phyloP scores from a whole-genome alignment of 2,329 filamentous ascomycete species.

The Talaromyces sp. region DNA sequence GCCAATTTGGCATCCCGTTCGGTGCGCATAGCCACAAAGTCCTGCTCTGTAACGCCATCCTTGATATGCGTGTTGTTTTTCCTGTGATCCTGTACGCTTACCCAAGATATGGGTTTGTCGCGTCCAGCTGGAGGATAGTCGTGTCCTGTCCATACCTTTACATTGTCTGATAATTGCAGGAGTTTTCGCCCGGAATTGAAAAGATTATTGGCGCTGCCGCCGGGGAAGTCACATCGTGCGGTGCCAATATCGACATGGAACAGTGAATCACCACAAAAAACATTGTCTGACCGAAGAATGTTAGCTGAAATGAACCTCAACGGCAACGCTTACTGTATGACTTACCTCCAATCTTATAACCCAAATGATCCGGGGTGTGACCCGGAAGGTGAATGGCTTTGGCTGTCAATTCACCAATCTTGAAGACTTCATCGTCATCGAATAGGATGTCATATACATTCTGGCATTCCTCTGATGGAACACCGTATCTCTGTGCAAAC shows the following conservation, averaged over 20 bases:
- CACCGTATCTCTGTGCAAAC: constrained; percentile 36
- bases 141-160: constrained; percentile 52
- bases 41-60: constrained; percentile 37
- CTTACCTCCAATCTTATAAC: constrained; percentile 52
- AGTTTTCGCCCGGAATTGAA: constrained; percentile 44
- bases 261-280: constrained; percentile 52
- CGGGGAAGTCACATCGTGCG: constrained; percentile 53
- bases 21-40: constrained; percentile 43
- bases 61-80: constrained; percentile 47
- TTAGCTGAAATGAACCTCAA: not conserved
- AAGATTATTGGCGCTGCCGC: constrained; percentile 43
- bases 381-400: constrained; percentile 56
- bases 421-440: constrained; percentile 52
- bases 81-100: constrained; percentile 47
- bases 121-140: constrained; percentile 47
- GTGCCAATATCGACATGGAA: constrained; percentile 51
- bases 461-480: constrained; percentile 22
- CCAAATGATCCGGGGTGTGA: constrained; percentile 59
- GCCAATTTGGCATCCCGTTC: constrained; percentile 43
- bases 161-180: constrained; percentile 39
- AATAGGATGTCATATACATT: constrained; percentile 39
- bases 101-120: constrained; percentile 33
- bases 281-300: constrained; percentile 33
- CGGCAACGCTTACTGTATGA: not conserved
- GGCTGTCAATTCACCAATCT: constrained; percentile 46